A percentile compares a stretch with the other conserved stretches of the same genome.
phyloP scores from a whole-genome alignment of 2,329 filamentous ascomycete species.

The Helicocarpus griseus region DNA sequence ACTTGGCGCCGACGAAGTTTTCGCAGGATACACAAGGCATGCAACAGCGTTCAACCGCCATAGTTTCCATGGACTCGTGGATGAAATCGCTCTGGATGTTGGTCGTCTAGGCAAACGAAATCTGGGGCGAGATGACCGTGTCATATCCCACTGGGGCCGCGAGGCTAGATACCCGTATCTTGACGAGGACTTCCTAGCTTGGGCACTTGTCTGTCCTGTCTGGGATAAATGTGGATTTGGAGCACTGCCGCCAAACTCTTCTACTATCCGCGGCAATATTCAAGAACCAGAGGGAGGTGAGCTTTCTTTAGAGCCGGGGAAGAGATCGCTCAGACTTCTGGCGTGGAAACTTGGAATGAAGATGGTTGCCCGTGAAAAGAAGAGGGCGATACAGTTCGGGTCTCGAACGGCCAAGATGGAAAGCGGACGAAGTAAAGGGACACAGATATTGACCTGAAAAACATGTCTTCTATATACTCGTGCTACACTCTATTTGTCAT shows the following conservation, averaged over 20 bases:
- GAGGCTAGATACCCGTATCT: conserved; percentile 87
- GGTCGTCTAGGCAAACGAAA: conserved; percentile 84
- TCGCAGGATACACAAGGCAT: conserved; percentile 86
- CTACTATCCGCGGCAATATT: conserved; percentile 13
- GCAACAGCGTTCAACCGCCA: conserved; percentile 60
- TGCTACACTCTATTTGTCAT: too few species aligned
- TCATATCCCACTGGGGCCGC: conserved; percentile 78
- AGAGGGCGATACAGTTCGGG: conserved; percentile 82
- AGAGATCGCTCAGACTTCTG: conserved; percentile 68
- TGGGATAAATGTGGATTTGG: conserved; percentile 85
- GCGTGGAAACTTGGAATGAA: conserved; percentile 65
- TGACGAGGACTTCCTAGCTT: conserved; percentile 75
- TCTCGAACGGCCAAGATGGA: conserved; percentile 78
- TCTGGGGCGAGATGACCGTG: conserved; percentile 83
- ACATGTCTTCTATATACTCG: neutral
- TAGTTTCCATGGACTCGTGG: conserved; percentile 62
- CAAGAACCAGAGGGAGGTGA: conserved; percentile 15
- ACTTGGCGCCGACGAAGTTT: conserved; percentile 89
- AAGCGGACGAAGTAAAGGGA: conserved; percentile 54
- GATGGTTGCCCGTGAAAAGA: conserved; percentile 73
- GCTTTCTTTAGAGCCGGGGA: conserved; percentile 59
- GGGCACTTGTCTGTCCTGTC: conserved; percentile 64
- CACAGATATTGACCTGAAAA: conserved; percentile 39
- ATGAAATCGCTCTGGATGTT: conserved; percentile 80
- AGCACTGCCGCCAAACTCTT: conserved; percentile 26